A percentile compares a stretch with the other conserved stretches of the same genome.
Conservation (phyloP, 2,329 filamentous ascomycete genomes). For the Emericellopsis cladophorae region DNA sequence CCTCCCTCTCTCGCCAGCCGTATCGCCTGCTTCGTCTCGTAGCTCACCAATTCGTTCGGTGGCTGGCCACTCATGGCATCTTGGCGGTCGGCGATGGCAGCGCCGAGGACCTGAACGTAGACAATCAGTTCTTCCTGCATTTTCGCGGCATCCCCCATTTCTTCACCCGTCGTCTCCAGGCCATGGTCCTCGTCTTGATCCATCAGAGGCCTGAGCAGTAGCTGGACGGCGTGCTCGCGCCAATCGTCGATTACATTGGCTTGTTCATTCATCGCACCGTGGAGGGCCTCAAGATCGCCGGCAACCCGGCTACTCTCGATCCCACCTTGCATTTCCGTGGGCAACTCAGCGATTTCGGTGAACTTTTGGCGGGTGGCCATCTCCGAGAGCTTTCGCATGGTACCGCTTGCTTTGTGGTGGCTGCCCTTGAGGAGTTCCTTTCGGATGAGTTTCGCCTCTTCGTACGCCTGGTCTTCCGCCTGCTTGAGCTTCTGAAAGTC, state of each 20-base stretch:
- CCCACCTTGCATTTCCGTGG: conserved; percentile 42
- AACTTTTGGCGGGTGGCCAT: conserved; percentile 42
- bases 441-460: conserved; percentile 63
- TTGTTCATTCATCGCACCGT: conserved; percentile 57
- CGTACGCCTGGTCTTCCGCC: conserved; percentile 61
- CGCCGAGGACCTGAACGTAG: conserved; percentile 68
- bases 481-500: conserved; percentile 55
- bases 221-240: conserved; percentile 59
- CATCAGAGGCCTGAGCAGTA: conserved; percentile 63
- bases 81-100: conserved; percentile 66
- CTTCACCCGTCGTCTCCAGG: conserved; percentile 70
- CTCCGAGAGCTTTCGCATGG: conserved; percentile 50
- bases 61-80: conserved; percentile 60
- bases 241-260: conserved; percentile 59
- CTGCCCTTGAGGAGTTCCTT: conserved; percentile 60
- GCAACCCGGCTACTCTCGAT: conserved; percentile 60
- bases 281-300: conserved; percentile 53
- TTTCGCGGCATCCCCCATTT: conserved; percentile 79
- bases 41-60: conserved; percentile 58
- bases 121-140: conserved; percentile 81
- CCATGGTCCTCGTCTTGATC: conserved; percentile 56
- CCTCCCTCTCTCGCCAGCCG: conserved; percentile 46
- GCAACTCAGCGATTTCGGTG: conserved; percentile 45
- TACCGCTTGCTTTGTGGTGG: conserved; percentile 19
- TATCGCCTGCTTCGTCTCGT: conserved; percentile 56